Evolutionary conservation across 192 early-diverging fungal genomes (phyloP), one percentile per base, ranked within the genome.

Genomic region (Entrophospora sp.): DNA sequence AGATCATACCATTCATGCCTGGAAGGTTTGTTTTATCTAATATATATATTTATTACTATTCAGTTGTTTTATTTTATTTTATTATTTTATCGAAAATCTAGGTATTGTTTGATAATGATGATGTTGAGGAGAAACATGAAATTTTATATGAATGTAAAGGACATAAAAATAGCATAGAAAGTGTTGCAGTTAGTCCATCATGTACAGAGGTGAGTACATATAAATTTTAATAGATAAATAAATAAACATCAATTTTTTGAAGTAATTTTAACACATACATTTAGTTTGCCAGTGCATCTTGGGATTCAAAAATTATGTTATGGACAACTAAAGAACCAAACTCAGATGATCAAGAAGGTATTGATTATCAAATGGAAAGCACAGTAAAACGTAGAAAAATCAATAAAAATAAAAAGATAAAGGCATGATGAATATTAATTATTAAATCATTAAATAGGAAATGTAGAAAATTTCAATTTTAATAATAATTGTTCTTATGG

Each of bases 91-190:
- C n/a, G n/a, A n/a, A n/a, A n/a, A n/a, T n/a, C n/a, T n/a, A n/a
- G n/a, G n/a, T n/a, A n/a, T n/a, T n/a, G n/a, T n/a, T 74, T 12
- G 45, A 62, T 12, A 66, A 79, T 32, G 72, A 68, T 68, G n/a
- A n/a, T n/a, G n/a, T n/a, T n/a, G n/a, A n/a, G n/a, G n/a, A n/a
- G n/a, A 71, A 69, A 67, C 56, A 76, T 67, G 43, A 67, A 43
- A 58, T 87, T 16, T 66, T 88, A 66, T 91, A 88, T 70, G 84
- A 86, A 64, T 85, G 84, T 49, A 77, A 78, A 38, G 93, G 91
- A 14, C 93, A 95, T 70, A 86, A 89, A 51, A 91, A 79, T 36
- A 84, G 84, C 61, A 71, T 95, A 30, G 91, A 95, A 32, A 74
- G 81, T n/a, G 71, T 97, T 36, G 76, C 85, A 2, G 75, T 92